Evolutionary conservation across 805 yeast genomes (phyloP), one percentile per base, ranked within the genome.

Genomic region (Komagataella phaffii): DNA sequence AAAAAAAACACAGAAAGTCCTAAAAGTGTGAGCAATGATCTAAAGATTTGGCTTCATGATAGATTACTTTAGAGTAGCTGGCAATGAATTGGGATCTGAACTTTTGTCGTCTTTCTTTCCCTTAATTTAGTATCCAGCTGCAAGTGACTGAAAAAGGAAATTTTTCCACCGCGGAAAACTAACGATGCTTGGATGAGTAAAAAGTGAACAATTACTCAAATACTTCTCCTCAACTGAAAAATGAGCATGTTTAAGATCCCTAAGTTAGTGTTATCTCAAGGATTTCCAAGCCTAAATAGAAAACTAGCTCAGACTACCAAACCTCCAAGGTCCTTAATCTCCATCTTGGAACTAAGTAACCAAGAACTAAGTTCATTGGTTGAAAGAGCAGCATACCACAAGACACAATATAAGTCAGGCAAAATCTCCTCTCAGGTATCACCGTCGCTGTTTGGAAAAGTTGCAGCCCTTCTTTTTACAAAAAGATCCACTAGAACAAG

Each of bases 401-500:
- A 93, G 64, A 57, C 67, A 4, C 68, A 79, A 44, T 80, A 85
- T 64, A 81, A 79, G 60, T 64, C 75, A 4, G 79, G 81, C n/a
- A 66, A 75, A 50, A 63, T 68, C 23, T 60, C 65, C 8, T 58
- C 72, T 2, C 62, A 60, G 49, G 60, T 63, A 17, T 64, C 72
- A 54, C 73, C 72, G 52, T 72, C 88, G 51, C 69, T 93, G 49
- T 67, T 79, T 45, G 98, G 97, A 2, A 87, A 83, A 65, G 77
- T 91, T 2, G 81, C 88, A 23, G 88, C 97, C 0, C 67, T 93
- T 61, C 65, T 93, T 47, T 93, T 93, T 67, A 77, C 88, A 53
- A 93, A 93, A 65, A 81, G 99, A 67, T 88, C 96, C 6, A 93
- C 99, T 21, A 79, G 99, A 68, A 93, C 99, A 21, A 81, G 99